These are phyloP conservation scores for Adansonia digitata DNA, from an alignment of 345 rosid species.

Conservation along the genomic window DNA sequence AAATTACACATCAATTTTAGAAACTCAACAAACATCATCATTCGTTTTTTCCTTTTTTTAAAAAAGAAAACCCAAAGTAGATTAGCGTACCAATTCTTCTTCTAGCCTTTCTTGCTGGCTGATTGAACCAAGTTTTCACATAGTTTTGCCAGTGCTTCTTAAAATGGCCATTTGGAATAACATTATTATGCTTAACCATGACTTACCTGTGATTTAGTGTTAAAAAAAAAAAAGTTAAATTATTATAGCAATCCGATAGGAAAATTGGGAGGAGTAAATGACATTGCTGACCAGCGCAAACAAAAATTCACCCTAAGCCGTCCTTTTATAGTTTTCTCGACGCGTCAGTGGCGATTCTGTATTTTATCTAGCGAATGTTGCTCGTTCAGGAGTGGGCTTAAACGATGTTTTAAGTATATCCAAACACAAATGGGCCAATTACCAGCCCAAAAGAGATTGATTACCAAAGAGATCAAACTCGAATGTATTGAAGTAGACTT, in stretches of 20 bases:
- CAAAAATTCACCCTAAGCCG: not conserved
- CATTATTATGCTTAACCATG: not conserved
- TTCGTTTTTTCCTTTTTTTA: not conserved
- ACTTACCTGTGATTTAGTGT: not conserved
- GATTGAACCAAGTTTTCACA: not conserved
- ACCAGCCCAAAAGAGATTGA: not conserved
- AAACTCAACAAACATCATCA: not conserved
- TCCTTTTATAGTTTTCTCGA: not conserved
- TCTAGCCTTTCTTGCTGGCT: conserved; percentile 1
- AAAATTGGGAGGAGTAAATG: too few relatives aligned
- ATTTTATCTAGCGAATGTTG: too few relatives aligned
- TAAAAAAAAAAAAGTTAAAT: not conserved
- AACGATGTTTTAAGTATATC: too few relatives aligned
- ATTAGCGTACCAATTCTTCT: not conserved
- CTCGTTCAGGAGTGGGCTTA: not conserved
- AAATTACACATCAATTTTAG: not conserved
- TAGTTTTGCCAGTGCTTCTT: not conserved
- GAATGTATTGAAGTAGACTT: too few relatives aligned
- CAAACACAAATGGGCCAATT: not conserved
- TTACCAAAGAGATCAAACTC: not conserved
- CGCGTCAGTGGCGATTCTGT: not conserved
- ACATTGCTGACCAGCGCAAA: too few relatives aligned
- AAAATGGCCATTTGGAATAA: not conserved
- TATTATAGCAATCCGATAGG: not conserved
- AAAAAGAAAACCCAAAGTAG: not conserved